Evolutionary conservation across 2,329 filamentous ascomycete species (phyloP), one percentile per base, ranked within the genome.

Genomic region (Xylaria sp.): DNA sequence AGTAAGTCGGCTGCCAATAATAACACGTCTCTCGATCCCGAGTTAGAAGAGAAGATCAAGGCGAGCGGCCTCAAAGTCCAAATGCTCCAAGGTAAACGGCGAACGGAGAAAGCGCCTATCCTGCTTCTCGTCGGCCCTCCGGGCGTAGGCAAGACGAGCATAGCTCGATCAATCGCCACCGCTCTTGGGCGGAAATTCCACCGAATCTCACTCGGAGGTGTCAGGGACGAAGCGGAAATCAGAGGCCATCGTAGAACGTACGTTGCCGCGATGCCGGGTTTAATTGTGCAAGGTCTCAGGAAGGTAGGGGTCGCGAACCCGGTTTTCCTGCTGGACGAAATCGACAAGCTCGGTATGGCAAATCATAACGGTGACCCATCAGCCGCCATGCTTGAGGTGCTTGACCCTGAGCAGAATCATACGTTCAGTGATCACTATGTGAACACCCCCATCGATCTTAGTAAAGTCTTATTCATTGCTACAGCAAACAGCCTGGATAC

Each of bases 331-430:
- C 87, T 99, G 11, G 95, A 99, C 73, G 95, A 99, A 79, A 97
- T 99, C 69, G 95, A 99, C 82, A 99, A 99, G 82, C 86, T 99
- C 64, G 93, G 93, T 65, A 88, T 89, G 61, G 88, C 92, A 35
- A 98, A 94, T 75, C 90, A 95, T 75, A 93, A 99, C 68, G 95
- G 95, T 40, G 95, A 99, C 72, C 95, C 95, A 3, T 96, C 92
- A 19, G 95, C 95, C 21, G 95, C 95, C 8, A 97, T 99, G 94
- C 87, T 99, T 13, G 95, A 99, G 76, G 95, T 99, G 10, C 83
- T 99, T 46, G 95, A 99, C 72, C 95, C 95, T 0, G 95, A 99
- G 76, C 95, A 99, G 78, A 99, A 99, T 73, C 86, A 96, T 76
- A 90, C 87, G 9, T 99, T 99, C 78, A 91, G 89, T 29, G 95